Evolutionary conservation across 1,284 basidiomycete species (phyloP), one percentile per base, ranked within the genome.

Genomic region (Sphagnurus paluster): DNA sequence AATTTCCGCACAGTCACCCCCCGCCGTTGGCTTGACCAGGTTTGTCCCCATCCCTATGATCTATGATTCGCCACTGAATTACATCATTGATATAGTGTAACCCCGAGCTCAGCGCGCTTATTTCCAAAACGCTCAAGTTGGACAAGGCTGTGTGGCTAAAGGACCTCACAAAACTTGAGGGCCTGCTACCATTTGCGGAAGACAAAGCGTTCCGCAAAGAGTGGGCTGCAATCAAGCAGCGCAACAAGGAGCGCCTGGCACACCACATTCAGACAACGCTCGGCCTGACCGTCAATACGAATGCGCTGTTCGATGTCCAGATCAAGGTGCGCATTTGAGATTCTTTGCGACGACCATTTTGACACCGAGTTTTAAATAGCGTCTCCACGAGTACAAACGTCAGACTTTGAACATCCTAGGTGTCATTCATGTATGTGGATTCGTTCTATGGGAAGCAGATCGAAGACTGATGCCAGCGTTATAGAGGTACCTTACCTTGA

Each of bases 301-400:
- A 84, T 43, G 91, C 90, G 19, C 79, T 96, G 76, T 96, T 94
- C 61, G 91, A 94, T 61, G 87, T 94, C 13, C 93, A 96, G 68
- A 90, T 93, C 61, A 96, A 95, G 79, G 84, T 89, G 49, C 4
- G 70, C n/a, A n/a, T n/a, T n/a, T n/a, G n/a, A n/a, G n/a, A n/a
- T 14, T 11, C 25, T 14, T 14, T 3, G 19, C 5, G 23, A 5
- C 13, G 7, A 14, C 2, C 13, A 21, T 17, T 11, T 19, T 39
- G 24, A 16, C 7, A 10, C 16, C 11, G 17, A 30, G 23, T n/a
- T 48, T 46, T 7, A 49, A 52, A 5, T 44, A 86, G 82, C 81
- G 89, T 57, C 66, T 93, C 56, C 87, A 91, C 46, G 88, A 93
- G 72, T 95, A 95, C 67, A 96, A 95, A 82, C 85, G 90, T 53